These are phyloP conservation scores for Colletotrichum neosansevieriae DNA, from an alignment of 2,329 filamentous ascomycete species.

Conservation along the genomic window DNA sequence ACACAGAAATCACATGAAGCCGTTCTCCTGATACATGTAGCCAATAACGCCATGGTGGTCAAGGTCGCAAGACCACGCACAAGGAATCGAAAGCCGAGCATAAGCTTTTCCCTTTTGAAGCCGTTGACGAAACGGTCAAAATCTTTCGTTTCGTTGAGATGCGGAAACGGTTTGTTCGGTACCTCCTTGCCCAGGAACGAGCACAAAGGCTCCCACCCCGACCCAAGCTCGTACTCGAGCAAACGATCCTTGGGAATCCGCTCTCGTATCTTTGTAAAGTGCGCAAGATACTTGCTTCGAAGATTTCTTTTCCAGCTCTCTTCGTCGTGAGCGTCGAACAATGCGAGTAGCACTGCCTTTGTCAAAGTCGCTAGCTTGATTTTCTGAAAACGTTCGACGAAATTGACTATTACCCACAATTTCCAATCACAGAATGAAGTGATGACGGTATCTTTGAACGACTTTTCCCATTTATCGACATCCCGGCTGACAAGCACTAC, in stretches of 20 bases:
- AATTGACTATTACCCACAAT: slow-evolving; percentile 2
- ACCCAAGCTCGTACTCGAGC: slow-evolving; percentile 52
- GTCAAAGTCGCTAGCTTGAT: not conserved
- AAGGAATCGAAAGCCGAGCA: not conserved
- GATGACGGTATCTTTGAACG: slow-evolving; percentile 5
- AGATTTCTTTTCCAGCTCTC: not conserved
- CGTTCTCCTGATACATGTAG: too few relatives aligned
- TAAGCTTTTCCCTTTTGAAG: not conserved
- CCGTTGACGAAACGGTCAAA: not conserved
- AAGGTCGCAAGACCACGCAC: too few relatives aligned
- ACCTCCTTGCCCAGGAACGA: slow-evolving; percentile 52
- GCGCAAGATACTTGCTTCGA: slow-evolving; percentile 1
- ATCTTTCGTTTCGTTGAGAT: slow-evolving; percentile 44
- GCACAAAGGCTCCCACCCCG: slow-evolving; percentile 54
- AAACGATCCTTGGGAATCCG: slow-evolving; percentile 34
- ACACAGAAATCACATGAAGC: too few relatives aligned
- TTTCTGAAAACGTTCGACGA: slow-evolving; percentile 1
- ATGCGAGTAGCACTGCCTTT: not conserved
- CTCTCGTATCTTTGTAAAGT: slow-evolving; percentile 11
- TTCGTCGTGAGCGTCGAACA: not conserved
- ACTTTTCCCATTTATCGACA: slow-evolving; percentile 45
- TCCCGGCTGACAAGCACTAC: slow-evolving; percentile 52
- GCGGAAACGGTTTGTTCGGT: slow-evolving; percentile 49
- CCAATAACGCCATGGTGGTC: too few relatives aligned
- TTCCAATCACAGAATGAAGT: not conserved